Conservation (phyloP, 768 basidiomycete genomes). For the Boletus pseudo-olivaceus region DNA sequence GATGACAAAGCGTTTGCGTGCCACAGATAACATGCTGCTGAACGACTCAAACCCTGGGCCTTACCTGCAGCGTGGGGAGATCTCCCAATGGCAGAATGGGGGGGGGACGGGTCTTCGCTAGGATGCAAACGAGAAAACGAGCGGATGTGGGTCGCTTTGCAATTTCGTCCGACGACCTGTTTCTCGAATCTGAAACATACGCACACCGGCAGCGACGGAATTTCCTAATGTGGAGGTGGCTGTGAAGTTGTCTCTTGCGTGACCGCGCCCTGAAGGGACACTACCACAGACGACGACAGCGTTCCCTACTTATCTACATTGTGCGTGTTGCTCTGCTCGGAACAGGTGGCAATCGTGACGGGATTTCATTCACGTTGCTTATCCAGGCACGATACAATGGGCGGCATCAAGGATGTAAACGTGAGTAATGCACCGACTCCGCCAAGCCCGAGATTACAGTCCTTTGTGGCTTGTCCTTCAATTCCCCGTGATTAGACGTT, state of each 20-base stretch:
- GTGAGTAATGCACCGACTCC: slow-evolving; percentile 25
- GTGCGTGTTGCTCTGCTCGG: slow-evolving; percentile 7
- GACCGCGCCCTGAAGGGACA: neutral
- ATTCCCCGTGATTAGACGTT: slow-evolving; percentile 6
- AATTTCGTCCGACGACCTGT: neutral
- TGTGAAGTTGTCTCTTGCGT: neutral
- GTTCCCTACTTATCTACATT: neutral
- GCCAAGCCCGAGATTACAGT: slow-evolving; percentile 20
- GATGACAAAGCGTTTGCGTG: no score
- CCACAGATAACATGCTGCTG: neutral
- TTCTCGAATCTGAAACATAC: neutral
- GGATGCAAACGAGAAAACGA: neutral
- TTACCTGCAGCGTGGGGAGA: neutral
- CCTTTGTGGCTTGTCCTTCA: neutral
- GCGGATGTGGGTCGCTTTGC: neutral
- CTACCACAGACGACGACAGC: slow-evolving; percentile 7
- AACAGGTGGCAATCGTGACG: neutral
- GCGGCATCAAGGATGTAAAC: slow-evolving; percentile 25
- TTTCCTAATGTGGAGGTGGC: slow-evolving; percentile 13
- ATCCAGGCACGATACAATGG: slow-evolving; percentile 17
- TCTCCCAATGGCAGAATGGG: neutral
- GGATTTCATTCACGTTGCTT: neutral
- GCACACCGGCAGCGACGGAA: neutral
- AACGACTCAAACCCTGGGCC: neutral
- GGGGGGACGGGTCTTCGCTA: neutral